These are phyloP conservation scores for Lodderomyces parapsilosis DNA, from an alignment of 1,139 yeast genomes.

Conservation along the genomic window DNA sequence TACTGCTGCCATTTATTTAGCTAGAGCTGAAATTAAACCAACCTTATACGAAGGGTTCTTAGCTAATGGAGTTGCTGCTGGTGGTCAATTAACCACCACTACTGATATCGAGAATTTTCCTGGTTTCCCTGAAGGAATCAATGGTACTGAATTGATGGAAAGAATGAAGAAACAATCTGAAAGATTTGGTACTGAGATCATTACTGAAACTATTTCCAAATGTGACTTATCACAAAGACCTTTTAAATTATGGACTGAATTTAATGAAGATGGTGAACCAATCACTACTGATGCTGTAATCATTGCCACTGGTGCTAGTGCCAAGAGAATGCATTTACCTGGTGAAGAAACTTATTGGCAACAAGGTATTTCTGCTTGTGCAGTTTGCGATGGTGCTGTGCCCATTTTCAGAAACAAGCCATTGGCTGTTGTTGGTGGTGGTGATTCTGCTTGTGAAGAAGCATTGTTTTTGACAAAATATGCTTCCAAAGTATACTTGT, in stretches of 20 bases:
- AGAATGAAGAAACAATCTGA: slow-evolving; percentile 86
- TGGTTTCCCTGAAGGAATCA: slow-evolving; percentile 94
- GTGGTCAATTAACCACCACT: slow-evolving; percentile 97
- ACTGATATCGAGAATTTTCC: slow-evolving; percentile 98
- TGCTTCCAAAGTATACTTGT: slow-evolving; percentile 89
- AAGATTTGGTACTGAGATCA: slow-evolving; percentile 87
- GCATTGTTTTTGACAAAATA: slow-evolving; percentile 94
- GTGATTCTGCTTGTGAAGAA: slow-evolving; percentile 99
- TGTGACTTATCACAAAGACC: slow-evolving; percentile 85
- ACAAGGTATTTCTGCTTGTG: slow-evolving; percentile 98
- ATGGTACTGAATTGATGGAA: slow-evolving; percentile 88
- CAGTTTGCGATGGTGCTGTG: slow-evolving; percentile 99
- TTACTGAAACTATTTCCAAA: slow-evolving; percentile 92
- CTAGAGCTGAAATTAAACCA: slow-evolving; percentile 96
- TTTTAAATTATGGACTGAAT: slow-evolving; percentile 96
- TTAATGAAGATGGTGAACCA: slow-evolving; percentile 85
- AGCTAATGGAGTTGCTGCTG: slow-evolving; percentile 98
- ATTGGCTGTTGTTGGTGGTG: slow-evolving; percentile 96
- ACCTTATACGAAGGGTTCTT: slow-evolving; percentile 92
- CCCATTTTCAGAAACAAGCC: slow-evolving; percentile 98
- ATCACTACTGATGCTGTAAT: slow-evolving; percentile 89
- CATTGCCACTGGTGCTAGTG: slow-evolving; percentile 96
- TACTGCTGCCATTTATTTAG: slow-evolving; percentile 95
- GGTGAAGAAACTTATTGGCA: slow-evolving; percentile 99
- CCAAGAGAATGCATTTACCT: slow-evolving; percentile 88